These are phyloP conservation scores for Exserohilum rostratum DNA, from an alignment of 2,329 filamentous ascomycete genomes.

Conservation along the genomic window DNA sequence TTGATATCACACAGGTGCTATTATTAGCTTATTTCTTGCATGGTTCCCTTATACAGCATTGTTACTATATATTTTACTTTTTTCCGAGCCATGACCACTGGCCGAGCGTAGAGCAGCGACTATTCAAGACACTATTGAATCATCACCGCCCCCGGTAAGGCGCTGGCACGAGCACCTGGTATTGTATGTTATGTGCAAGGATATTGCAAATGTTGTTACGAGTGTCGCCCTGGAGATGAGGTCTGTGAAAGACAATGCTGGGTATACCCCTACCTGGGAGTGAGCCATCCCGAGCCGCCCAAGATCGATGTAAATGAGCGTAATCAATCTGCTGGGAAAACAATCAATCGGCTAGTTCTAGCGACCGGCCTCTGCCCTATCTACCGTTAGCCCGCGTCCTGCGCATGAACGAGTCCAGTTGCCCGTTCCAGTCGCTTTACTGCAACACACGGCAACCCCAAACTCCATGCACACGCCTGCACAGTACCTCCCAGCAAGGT, in stretches of 20 bases:
- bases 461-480: not conserved
- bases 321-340: not conserved
- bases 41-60: not conserved
- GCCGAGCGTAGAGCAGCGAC: not conserved
- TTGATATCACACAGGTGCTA: not conserved
- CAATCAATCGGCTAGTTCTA: not conserved
- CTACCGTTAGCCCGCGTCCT: not conserved
- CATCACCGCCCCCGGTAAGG: not conserved
- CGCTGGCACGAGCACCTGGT: not conserved
- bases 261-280: not conserved
- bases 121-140: not conserved
- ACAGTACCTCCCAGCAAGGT: not conserved
- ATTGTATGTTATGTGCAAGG: not conserved
- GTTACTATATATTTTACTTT: not conserved
- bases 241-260: not conserved
- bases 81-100: not conserved
- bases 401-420: not conserved
- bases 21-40: not conserved
- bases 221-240: not conserved
- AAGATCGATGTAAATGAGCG: too few relatives aligned
- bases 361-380: not conserved
- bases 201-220: not conserved
- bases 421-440: not conserved
- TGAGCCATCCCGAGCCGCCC: too few relatives aligned
- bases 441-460: not conserved